phyloP scores from a whole-genome alignment of 176 grass and related monocot genomes.

The Calamus simplicifolius region DNA sequence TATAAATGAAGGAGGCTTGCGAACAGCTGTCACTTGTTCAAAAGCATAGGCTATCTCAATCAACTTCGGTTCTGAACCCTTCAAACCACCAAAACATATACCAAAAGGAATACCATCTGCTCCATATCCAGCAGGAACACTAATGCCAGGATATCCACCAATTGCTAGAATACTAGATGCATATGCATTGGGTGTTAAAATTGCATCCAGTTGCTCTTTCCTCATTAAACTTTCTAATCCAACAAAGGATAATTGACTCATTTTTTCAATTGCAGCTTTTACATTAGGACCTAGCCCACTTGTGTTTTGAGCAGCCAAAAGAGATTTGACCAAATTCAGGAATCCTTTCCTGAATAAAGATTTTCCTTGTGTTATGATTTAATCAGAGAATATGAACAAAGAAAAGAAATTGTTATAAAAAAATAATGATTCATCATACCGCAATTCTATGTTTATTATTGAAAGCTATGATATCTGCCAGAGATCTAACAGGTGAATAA shows the following conservation, averaged over 20 bases:
- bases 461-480: constrained; percentile 56
- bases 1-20: constrained; percentile 37
- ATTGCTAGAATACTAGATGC: constrained; percentile 22
- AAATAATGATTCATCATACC: constrained; percentile 2
- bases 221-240: constrained; percentile 39
- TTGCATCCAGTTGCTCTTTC: constrained; percentile 34
- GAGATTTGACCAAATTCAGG: constrained; percentile 41
- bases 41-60: constrained; percentile 75
- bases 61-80: constrained; percentile 63
- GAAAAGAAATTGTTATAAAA: not conserved
- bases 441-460: constrained; percentile 32
- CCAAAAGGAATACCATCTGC: constrained; percentile 38
- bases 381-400: no score
- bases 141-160: constrained; percentile 52
- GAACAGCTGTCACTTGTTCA: constrained; percentile 52
- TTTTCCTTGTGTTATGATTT: not conserved
- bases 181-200: constrained; percentile 14
- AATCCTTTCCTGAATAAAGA: constrained; percentile 36
- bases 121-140: constrained; percentile 41
- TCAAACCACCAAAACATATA: constrained; percentile 66
- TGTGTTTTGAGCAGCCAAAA: constrained; percentile 36
- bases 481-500: constrained; percentile 34
- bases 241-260: constrained; percentile 27
- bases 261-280: constrained; percentile 22
- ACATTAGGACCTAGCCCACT: constrained; percentile 17